These are phyloP conservation scores for Rubroshorea leprosula DNA, from an alignment of 345 rosid species.

Conservation along the genomic window DNA sequence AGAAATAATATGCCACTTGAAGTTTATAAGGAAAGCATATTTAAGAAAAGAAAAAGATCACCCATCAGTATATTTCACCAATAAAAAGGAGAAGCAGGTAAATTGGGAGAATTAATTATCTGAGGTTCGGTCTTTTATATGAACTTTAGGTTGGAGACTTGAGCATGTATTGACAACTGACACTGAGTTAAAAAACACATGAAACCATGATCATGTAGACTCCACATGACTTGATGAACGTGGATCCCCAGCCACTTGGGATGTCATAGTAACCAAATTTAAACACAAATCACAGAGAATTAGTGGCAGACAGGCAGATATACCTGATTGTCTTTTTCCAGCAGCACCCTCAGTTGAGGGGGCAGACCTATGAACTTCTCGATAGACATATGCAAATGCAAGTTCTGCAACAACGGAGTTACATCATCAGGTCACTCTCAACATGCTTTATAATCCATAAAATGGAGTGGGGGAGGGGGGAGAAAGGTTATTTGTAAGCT, in stretches of 20 bases:
- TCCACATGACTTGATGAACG: no score
- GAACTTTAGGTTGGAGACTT: neutral
- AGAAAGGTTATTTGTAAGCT: neutral
- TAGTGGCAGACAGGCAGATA: neutral
- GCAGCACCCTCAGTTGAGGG: conserved; percentile 25
- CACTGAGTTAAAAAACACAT: neutral
- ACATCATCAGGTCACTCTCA: neutral
- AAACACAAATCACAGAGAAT: no score
- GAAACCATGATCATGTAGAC: no score
- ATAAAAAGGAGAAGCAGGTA: neutral
- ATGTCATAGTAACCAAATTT: neutral
- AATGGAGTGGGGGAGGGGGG: neutral
- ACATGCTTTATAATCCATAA: neutral
- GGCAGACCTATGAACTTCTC: conserved; percentile 45
- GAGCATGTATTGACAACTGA: neutral
- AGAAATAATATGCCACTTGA: neutral
- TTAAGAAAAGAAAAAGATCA: no score
- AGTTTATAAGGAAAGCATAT: no score
- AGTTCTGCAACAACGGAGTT: conserved; percentile 46
- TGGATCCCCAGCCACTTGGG: no score
- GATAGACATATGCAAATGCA: conserved; percentile 81
- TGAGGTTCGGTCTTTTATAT: neutral
- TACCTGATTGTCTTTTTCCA: conserved; percentile 79
- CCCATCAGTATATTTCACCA: neutral
- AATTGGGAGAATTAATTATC: no score